Evolutionary conservation across 169 alveolate species (phyloP), one percentile per base, ranked within the genome.

Genomic region (Plasmodium chabaudi): DNA sequence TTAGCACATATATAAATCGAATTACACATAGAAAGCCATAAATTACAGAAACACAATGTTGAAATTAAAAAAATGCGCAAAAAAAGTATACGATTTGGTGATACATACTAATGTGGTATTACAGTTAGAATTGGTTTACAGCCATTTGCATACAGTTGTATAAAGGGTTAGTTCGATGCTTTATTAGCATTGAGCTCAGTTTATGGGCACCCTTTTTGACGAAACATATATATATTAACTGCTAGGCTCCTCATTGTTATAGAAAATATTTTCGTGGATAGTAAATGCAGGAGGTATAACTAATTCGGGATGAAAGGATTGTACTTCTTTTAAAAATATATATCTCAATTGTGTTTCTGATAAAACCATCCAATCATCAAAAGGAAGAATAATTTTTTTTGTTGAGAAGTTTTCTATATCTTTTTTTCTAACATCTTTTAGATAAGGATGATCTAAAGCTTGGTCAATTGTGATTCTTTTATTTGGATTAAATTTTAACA

Each of bases 381-480:
- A 96, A 3, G 98, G 98, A 70, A 96, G 91, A 15, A 88, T 89
- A 39, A 95, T 87, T 71, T 91, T 87, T 59, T 93, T 89, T 55
- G 86, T 59, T 27, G 91, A 64, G 10, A 72, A 87, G 1, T 21
- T 42, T 68, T 73, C 92, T 56, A 72, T 46, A 4, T 87, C 49
- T 27, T 68, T 92, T 90, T 93, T 94, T 59, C 97, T 92, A 23
- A 97, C 95, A 55, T 94, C 96, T 59, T 95, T 95, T 77, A 98
- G 96, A 90, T 96, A 96, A 6, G 98, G 98, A 87, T 97, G 99
- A 53, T 94, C 92, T n/a, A 98, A 93, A 15, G 99, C 98, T 17
- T 96, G 97, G 25, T 94, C 96, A 69, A 97, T 97, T 13, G 98
- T 96, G 34, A 98, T 96, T 72, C 99, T 94, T 73, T 96, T 93